A percentile compares a stretch with the other conserved stretches of the same genome.
Conservation (phyloP, 306 rosid species). For the Castanea mollissima region DNA sequence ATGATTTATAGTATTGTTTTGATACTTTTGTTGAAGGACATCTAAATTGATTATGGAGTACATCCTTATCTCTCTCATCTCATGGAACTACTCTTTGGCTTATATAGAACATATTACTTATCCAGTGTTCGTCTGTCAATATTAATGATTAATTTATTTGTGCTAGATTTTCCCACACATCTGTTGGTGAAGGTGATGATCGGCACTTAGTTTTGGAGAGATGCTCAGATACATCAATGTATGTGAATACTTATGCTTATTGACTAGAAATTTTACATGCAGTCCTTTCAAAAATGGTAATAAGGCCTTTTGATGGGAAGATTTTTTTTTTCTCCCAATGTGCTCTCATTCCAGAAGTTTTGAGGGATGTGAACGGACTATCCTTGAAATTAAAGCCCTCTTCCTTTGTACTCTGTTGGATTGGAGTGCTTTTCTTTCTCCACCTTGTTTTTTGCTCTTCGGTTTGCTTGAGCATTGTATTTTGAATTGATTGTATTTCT, state of each 20-base stretch:
- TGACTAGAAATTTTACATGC: neutral
- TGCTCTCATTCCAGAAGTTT: no score
- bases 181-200: conserved; percentile 95
- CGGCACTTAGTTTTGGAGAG: conserved; percentile 88
- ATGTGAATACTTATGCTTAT: conserved; percentile 26
- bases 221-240: conserved; percentile 87
- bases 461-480: no score
- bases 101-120: no score
- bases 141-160: conserved; percentile 10
- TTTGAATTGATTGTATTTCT: no score
- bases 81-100: no score
- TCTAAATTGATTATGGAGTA: neutral
- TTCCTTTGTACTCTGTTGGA: no score
- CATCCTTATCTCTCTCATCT: neutral
- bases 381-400: no score
- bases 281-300: neutral
- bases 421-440: no score
- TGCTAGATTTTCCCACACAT: conserved; percentile 83
- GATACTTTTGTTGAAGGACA: neutral
- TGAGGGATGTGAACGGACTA: no score
- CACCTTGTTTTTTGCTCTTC: no score
- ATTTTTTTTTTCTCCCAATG: no score
- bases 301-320: neutral
- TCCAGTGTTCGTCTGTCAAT: neutral
- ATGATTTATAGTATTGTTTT: neutral